A percentile compares a stretch with the other conserved stretches of the same genome.
Evolutionary conservation across 2,329 filamentous ascomycete genomes (phyloP).

Genomic region (Exophiala oligosperma): DNA sequence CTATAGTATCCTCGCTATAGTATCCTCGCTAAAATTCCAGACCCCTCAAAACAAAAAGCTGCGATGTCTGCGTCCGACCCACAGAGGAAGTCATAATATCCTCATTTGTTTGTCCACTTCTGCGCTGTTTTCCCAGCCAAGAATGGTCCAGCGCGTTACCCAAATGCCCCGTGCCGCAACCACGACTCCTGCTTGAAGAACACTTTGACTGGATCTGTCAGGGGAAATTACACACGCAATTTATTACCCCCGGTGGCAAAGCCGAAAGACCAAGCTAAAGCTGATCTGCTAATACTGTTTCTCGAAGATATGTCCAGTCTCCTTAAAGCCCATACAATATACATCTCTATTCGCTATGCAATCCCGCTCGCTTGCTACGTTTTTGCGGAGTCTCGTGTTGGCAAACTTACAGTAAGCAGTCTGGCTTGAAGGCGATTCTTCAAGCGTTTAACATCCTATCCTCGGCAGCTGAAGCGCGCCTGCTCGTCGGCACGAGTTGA

Average conservation of each 20-base stretch:
- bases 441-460: conserved; percentile 39
- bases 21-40: too few relatives aligned
- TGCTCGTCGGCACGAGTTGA: conserved; percentile 30
- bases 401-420: conserved; percentile 31
- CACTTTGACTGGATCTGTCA: too few relatives aligned
- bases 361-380: conserved; percentile 25
- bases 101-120: too few relatives aligned
- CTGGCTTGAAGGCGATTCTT: conserved; percentile 37
- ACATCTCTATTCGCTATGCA: conserved; percentile 24
- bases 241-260: conserved; percentile 9
- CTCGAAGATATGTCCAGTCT: conserved; percentile 24
- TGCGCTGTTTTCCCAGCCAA: too few relatives aligned
- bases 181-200: too few relatives aligned
- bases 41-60: too few relatives aligned
- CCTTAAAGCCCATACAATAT: conserved; percentile 31
- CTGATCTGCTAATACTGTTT: neutral
- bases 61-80: too few relatives aligned
- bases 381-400: conserved; percentile 30
- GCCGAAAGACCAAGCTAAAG: conserved; percentile 12
- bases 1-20: too few relatives aligned
- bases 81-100: too few relatives aligned
- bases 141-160: too few relatives aligned
- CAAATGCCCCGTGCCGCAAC: too few relatives aligned
- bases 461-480: conserved; percentile 37
- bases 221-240: conserved; percentile 5